Conservation (phyloP, 805 yeast species). For the Alloascoidea africana region DNA sequence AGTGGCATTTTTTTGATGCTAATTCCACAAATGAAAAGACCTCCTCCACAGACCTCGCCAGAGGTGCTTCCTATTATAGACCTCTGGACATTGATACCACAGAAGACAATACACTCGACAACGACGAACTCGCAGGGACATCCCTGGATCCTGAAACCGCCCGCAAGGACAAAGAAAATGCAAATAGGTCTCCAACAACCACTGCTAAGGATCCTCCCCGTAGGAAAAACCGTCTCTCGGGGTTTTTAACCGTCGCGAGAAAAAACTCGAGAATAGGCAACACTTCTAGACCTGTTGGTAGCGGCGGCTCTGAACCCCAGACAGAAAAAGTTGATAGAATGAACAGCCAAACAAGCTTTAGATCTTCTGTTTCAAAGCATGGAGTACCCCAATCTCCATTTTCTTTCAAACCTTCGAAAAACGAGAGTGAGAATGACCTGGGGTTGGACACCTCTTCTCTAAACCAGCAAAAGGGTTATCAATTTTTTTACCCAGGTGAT, state of each 20-base stretch:
- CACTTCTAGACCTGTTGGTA: background rate
- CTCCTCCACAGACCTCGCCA: no score
- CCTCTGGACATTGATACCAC: background rate
- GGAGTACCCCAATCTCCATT: no score
- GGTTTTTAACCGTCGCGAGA: no score
- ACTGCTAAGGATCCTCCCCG: background rate
- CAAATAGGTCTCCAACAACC: background rate
- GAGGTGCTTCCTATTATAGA: background rate
- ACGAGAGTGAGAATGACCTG: background rate
- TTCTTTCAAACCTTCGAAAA: background rate
- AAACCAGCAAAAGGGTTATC: conserved; percentile 20
- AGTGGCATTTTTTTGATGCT: conserved; percentile 75
- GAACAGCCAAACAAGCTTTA: background rate
- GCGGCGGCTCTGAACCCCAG: background rate
- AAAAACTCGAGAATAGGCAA: no score
- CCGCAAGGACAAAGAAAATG: no score
- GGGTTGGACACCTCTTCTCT: background rate
- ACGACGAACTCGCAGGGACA: background rate
- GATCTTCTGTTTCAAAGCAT: background rate
- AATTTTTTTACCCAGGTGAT: conserved; percentile 70
- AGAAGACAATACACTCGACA: background rate
- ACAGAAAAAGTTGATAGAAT: background rate
- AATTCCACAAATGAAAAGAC: conserved; percentile 10
- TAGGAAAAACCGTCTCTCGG: background rate
- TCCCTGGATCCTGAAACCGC: no score